Percentiles rank a stretch among this genome's conserved stretches.
phyloP scores from a whole-genome alignment of 2,329 filamentous ascomycete species.

The Botryotinia globosa region DNA sequence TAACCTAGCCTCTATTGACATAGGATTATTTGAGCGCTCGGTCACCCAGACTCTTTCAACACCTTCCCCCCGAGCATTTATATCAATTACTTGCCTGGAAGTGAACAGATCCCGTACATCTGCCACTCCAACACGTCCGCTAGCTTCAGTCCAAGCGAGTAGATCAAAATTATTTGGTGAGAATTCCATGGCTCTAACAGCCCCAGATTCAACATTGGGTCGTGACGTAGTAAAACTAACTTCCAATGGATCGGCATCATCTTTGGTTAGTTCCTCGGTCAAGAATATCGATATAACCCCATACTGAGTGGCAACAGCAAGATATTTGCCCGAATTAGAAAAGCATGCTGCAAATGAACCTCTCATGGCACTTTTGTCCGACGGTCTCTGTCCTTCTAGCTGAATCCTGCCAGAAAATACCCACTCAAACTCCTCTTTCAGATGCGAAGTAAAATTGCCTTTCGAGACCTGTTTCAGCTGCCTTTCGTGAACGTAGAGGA shows the following conservation, averaged over 20 bases:
- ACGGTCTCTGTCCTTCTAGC: conserved; percentile 55
- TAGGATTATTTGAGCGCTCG: conserved; percentile 29
- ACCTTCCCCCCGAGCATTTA: conserved; percentile 58
- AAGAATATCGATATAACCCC: conserved; percentile 77
- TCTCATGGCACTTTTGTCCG: conserved; percentile 54
- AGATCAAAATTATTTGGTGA: conserved; percentile 87
- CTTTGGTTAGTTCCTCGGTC: conserved; percentile 47
- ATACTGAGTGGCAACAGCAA: conserved; percentile 77
- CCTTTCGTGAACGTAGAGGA: conserved; percentile 76
- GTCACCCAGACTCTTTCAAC: conserved; percentile 36
- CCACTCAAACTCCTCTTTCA: conserved; percentile 49
- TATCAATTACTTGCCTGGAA: conserved; percentile 64
- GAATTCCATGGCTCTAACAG: conserved; percentile 88
- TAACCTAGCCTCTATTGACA: conserved; percentile 33
- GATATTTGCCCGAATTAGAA: conserved; percentile 65
- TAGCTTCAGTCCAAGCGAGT: conserved; percentile 90
- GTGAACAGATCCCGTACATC: conserved; percentile 67
- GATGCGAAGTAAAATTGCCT: conserved; percentile 27
- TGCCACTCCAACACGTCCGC: conserved; percentile 69
- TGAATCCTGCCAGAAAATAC: conserved; percentile 50
- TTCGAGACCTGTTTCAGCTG: conserved; percentile 26
- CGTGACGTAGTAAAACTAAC: conserved; percentile 76
- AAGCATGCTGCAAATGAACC: conserved; percentile 79
- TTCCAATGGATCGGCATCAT: conserved; percentile 59
- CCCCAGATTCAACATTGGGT: conserved; percentile 54